phyloP scores from a whole-genome alignment of 2,329 filamentous ascomycete genomes.

The Scedosporium boydii region DNA sequence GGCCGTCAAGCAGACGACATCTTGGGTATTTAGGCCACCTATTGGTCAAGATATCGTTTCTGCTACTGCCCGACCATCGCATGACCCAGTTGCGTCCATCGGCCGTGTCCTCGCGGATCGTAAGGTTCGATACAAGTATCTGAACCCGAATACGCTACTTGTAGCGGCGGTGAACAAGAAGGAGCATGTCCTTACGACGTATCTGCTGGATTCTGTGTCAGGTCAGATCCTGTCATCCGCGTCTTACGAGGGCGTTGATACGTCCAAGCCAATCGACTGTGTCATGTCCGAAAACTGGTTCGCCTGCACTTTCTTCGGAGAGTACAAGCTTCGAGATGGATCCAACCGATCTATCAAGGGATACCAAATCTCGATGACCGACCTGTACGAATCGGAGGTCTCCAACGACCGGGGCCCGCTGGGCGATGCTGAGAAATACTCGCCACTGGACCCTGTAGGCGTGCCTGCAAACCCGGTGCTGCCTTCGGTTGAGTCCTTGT shows the following conservation, averaged over 20 bases:
- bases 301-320: slow-evolving; percentile 67
- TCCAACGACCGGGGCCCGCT: slow-evolving; percentile 80
- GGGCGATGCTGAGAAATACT: slow-evolving; percentile 61
- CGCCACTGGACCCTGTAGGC: slow-evolving; percentile 60
- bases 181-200: slow-evolving; percentile 54
- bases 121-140: slow-evolving; percentile 93
- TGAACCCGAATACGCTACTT: slow-evolving; percentile 78
- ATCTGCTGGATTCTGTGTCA: slow-evolving; percentile 78
- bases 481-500: slow-evolving; percentile 70
- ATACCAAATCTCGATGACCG: slow-evolving; percentile 75
- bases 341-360: slow-evolving; percentile 58
- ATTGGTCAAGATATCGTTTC: slow-evolving; percentile 57
- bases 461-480: slow-evolving; percentile 44
- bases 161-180: slow-evolving; percentile 58
- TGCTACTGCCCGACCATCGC: slow-evolving; percentile 57
- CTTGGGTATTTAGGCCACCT: slow-evolving; percentile 67
- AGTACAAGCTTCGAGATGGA: slow-evolving; percentile 45
- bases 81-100: slow-evolving; percentile 89
- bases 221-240: slow-evolving; percentile 68
- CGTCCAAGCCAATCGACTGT: slow-evolving; percentile 62
- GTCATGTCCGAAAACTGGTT: slow-evolving; percentile 93
- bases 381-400: slow-evolving; percentile 79
- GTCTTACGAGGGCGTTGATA: slow-evolving; percentile 65
- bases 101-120: slow-evolving; percentile 87
- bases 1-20: slow-evolving; percentile 32